A percentile compares a stretch with the other conserved stretches of the same genome.
Conservation (phyloP, 225 moss, liverwort and hornwort species). For the Anthoceros angustus region DNA sequence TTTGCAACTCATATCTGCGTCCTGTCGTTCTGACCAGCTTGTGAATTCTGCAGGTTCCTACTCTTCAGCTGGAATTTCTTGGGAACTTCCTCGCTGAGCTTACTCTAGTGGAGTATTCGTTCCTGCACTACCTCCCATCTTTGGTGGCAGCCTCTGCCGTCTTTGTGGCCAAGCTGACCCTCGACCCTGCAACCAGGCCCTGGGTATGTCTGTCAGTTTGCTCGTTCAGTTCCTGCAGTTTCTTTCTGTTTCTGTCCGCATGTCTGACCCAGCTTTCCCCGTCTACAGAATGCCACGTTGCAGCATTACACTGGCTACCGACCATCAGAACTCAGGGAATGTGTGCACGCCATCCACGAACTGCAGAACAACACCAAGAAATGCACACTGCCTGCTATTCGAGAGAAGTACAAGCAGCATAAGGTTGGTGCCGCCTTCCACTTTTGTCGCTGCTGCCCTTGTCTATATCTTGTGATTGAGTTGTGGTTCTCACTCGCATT, state of each 20-base stretch:
- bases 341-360: constrained; percentile 67
- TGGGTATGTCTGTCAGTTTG: constrained; percentile 24
- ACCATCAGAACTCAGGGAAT: constrained; percentile 50
- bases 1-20: neutral
- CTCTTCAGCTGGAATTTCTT: constrained; percentile 71
- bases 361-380: constrained; percentile 57
- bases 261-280: neutral
- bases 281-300: constrained; percentile 40
- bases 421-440: constrained; percentile 20
- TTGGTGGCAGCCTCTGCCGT: constrained; percentile 85
- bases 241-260: neutral
- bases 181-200: constrained; percentile 37
- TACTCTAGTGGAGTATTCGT: constrained; percentile 61
- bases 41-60: constrained; percentile 19
- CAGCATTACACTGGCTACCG: constrained; percentile 83
- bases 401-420: constrained; percentile 92
- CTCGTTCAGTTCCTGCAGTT: constrained; percentile 1
- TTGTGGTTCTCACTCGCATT: neutral
- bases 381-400: constrained; percentile 69
- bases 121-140: constrained; percentile 70
- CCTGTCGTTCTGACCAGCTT: neutral
- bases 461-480: neutral
- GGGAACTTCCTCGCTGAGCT: constrained; percentile 88
- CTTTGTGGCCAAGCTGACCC: constrained; percentile 62
- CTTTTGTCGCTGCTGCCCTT: neutral